Evolutionary conservation across 768 basidiomycete species (phyloP).

Genomic region (Strobilomyces confusus): DNA sequence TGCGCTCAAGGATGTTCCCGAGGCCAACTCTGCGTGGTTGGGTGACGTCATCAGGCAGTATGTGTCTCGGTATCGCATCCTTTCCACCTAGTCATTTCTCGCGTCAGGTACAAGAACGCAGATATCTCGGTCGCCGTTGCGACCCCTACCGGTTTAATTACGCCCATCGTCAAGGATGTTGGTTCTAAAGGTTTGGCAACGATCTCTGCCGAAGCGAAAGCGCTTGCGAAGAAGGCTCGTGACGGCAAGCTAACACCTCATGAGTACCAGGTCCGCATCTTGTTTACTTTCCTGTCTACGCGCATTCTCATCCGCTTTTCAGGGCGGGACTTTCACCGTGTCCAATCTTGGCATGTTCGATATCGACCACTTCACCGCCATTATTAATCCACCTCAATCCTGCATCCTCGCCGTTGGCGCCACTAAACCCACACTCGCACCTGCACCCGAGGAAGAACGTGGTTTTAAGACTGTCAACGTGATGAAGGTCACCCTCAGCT

Average conservation of each 20-base stretch:
- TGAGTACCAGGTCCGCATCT: constrained; percentile 80
- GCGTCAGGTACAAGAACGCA: constrained; percentile 82
- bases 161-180: constrained; percentile 93
- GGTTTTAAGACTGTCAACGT: constrained; percentile 90
- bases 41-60: constrained; percentile 94
- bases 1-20: constrained; percentile 91
- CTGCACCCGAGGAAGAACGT: constrained; percentile 84
- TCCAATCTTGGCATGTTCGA: constrained; percentile 99
- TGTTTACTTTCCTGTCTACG: not conserved
- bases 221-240: constrained; percentile 90
- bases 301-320: not conserved
- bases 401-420: constrained; percentile 96
- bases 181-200: constrained; percentile 89
- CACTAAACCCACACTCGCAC: constrained; percentile 80
- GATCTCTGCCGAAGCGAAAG: constrained; percentile 90
- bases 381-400: constrained; percentile 98
- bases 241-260: constrained; percentile 93
- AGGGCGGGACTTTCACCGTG: constrained; percentile 98
- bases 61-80: constrained; percentile 27
- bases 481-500: constrained; percentile 95
- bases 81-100: not conserved
- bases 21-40: constrained; percentile 97
- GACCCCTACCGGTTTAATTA: constrained; percentile 93
- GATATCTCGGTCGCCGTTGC: constrained; percentile 98
- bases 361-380: constrained; percentile 93